Evolutionary conservation across 129 eudicot species (phyloP), one percentile per base, ranked within the genome.

Genomic region (Artemisia tridentata): DNA sequence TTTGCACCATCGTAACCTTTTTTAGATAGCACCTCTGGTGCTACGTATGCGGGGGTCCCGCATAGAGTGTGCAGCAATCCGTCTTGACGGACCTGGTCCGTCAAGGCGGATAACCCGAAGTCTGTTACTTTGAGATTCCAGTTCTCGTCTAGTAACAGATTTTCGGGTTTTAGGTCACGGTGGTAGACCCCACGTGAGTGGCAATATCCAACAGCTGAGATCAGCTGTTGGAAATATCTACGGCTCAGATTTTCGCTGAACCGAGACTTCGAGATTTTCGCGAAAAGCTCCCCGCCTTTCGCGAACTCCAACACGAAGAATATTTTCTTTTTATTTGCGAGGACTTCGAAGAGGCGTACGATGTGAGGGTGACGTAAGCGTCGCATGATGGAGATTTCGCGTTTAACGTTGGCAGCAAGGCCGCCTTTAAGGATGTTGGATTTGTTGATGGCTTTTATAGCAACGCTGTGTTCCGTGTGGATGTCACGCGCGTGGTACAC

Each of bases 21-120:
- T 60, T 86, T 86, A 0, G 84, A 86, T 0, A 86, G 69, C 15
- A 86, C 63, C 63, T 86, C 91, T 8, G 91, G 91, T 7, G 91
- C 91, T 43, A 86, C 88, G 11, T 86, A 86, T 4, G 91, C 91
- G 11, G 88, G 91, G 0, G 91, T 86, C 0, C 91, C 91, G 50
- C 91, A 86, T 9, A 80, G 57, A 0, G 91, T 86, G 34, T 86
- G 84, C 1, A 80, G 41, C 1, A 84, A 57, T 1, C 88, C 88
- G 61, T 80, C 88, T 13, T 75, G 34, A 11, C 80, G 76, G 49
- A 72, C 62, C 50, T 80, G 88, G 2, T 80, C 83, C 23, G 78
- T 57, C 13, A 84, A 14, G 3, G 85, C 88, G 0, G 79, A 69
- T 63, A 84, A 67, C 8, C 88, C 88, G 47, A 84, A 84, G 71